These are phyloP conservation scores for Coprinopsis cinerea DNA, from an alignment of 768 basidiomycete genomes.

Conservation along the genomic window DNA sequence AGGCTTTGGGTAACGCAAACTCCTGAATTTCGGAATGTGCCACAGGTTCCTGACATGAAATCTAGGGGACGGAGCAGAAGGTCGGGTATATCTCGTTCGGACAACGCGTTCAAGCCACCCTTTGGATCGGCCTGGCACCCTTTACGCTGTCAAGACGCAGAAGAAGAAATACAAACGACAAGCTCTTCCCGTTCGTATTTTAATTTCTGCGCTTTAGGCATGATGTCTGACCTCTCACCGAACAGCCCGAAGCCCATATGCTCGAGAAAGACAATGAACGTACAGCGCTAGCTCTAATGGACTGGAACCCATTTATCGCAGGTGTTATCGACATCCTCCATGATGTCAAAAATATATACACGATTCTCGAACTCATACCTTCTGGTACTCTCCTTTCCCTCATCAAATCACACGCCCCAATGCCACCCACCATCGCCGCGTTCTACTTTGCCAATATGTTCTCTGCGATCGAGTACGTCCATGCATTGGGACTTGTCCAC, in stretches of 20 bases:
- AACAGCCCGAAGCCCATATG: not conserved
- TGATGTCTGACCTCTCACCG: too few relatives aligned
- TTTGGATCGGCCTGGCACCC: constrained; percentile 28
- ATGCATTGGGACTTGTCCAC: constrained; percentile 59
- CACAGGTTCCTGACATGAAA: too few relatives aligned
- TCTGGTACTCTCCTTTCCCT: constrained; percentile 35
- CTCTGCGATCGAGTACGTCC: constrained; percentile 36
- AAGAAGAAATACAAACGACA: constrained; percentile 23
- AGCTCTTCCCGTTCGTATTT: not conserved
- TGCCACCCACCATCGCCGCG: constrained; percentile 18
- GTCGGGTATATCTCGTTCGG: constrained; percentile 38
- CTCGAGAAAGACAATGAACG: not conserved
- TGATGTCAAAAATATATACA: constrained; percentile 44
- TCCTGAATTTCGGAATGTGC: too few relatives aligned
- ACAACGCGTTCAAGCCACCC: constrained; percentile 21
- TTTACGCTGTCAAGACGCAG: constrained; percentile 44
- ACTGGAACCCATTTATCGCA: constrained; percentile 53
- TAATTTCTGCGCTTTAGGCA: not conserved
- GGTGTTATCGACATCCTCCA: constrained; percentile 40
- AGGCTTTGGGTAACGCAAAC: constrained; percentile 22
- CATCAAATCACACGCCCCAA: constrained; percentile 19
- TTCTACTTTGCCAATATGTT: constrained; percentile 56
- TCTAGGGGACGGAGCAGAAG: constrained; percentile 38
- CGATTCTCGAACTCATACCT: constrained; percentile 45
- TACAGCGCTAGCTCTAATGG: not conserved